These are phyloP conservation scores for Chlamydomonas asymmetrica DNA, from an alignment of 139 green algal species.

Conservation along the genomic window DNA sequence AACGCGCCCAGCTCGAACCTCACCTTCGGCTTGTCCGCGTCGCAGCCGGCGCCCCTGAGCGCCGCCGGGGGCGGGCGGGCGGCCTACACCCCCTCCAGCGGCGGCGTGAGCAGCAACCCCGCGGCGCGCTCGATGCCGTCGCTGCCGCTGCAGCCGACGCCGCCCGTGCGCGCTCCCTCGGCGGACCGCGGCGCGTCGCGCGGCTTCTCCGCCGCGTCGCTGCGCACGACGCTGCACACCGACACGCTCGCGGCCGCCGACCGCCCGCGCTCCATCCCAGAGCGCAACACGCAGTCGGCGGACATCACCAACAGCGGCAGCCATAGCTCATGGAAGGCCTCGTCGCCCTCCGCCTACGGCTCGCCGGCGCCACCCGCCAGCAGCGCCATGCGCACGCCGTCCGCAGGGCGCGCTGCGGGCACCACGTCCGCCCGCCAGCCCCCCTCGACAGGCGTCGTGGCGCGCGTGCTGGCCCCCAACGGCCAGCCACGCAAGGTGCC, in stretches of 20 bases:
- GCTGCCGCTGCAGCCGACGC: conserved; percentile 3
- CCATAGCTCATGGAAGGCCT: too few species aligned
- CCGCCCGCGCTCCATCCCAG: conserved; percentile 22
- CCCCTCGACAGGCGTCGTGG: conserved; percentile 32
- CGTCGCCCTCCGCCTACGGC: neutral
- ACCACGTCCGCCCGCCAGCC: conserved; percentile 4
- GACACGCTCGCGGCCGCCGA: conserved; percentile 42
- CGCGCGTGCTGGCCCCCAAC: conserved; percentile 78
- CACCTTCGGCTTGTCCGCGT: neutral
- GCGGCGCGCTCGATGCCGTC: neutral
- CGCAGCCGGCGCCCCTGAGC: neutral
- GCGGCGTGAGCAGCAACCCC: conserved; percentile 4
- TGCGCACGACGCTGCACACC: conserved; percentile 51
- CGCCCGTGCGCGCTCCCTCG: too few species aligned
- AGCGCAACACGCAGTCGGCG: conserved; percentile 31
- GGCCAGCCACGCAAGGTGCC: conserved; percentile 88
- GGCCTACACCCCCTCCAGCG: conserved; percentile 20
- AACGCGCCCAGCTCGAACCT: neutral
- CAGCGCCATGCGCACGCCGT: neutral
- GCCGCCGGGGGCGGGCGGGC: neutral
- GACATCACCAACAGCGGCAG: conserved; percentile 12
- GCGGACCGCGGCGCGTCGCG: neutral
- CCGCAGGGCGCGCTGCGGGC: neutral
- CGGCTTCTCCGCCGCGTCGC: conserved; percentile 1
- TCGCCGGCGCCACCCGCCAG: conserved; percentile 5